These are phyloP conservation scores for Letharia lupina DNA, from an alignment of 495 filamentous ascomycete species.

Conservation along the genomic window DNA sequence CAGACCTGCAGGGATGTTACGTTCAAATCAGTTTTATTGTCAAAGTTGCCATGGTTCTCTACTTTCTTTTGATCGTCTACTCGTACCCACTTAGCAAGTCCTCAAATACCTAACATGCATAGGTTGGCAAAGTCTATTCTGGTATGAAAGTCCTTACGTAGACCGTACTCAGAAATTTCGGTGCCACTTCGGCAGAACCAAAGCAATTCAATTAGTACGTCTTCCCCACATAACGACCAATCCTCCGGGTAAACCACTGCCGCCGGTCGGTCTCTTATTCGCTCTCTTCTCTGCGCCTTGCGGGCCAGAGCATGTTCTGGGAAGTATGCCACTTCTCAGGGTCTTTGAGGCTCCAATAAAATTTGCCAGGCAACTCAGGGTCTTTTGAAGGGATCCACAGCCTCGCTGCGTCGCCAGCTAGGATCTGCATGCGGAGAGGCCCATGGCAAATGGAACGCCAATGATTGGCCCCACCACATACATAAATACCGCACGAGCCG, in stretches of 20 bases:
- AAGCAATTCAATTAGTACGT: not conserved
- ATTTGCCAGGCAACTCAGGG: not conserved
- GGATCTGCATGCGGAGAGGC: not conserved
- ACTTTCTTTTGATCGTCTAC: too few relatives aligned
- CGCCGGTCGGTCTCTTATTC: not conserved
- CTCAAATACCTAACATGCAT: too few relatives aligned
- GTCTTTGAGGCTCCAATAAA: not conserved
- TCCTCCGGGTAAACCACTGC: not conserved
- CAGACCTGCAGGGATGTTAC: too few relatives aligned
- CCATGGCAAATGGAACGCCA: not conserved
- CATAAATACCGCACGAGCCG: conserved; percentile 6
- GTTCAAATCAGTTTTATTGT: too few relatives aligned
- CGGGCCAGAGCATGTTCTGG: not conserved
- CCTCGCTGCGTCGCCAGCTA: not conserved
- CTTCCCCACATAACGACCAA: not conserved
- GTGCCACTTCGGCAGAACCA: not conserved
- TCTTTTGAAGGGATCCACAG: not conserved
- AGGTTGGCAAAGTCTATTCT: too few relatives aligned
- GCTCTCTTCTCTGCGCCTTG: not conserved
- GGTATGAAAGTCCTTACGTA: too few relatives aligned
- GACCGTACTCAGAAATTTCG: too few relatives aligned
- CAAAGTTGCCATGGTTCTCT: too few relatives aligned
- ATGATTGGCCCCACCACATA: not conserved
- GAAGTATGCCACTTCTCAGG: not conserved
- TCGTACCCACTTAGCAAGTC: too few relatives aligned